phyloP scores from a whole-genome alignment of 495 filamentous ascomycete species.

The Oidiodendron maius region DNA sequence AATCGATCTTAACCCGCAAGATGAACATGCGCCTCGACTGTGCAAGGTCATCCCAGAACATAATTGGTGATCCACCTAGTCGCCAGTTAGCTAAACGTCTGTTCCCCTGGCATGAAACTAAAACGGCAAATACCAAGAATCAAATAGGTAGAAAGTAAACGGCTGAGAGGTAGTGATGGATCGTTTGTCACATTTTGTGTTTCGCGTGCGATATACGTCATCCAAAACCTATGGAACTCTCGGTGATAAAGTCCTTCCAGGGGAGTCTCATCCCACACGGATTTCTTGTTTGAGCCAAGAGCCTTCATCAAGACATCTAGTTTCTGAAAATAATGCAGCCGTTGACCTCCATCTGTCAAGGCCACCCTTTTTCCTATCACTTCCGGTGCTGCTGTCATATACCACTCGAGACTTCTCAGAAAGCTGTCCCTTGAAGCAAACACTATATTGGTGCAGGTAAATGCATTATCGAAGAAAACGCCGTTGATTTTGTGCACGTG shows the following conservation, averaged over 20 bases:
- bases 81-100: background rate
- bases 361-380: background rate
- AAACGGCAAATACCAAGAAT: background rate
- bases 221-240: background rate
- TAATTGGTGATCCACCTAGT: constrained; percentile 1
- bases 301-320: background rate
- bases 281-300: background rate
- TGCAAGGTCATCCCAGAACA: constrained; percentile 8
- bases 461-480: constrained; percentile 31
- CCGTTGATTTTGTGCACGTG: constrained; percentile 38
- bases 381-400: background rate
- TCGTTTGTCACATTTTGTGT: background rate
- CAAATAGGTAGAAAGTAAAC: background rate
- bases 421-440: background rate
- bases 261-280: background rate
- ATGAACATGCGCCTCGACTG: constrained; percentile 10
- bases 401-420: background rate
- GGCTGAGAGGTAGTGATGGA: background rate
- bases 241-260: background rate
- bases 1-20: constrained; percentile 12
- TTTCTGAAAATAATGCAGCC: constrained; percentile 1
- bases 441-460: constrained; percentile 27
- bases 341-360: constrained; percentile 3
- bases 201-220: background rate
- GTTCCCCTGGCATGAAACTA: background rate